Evolutionary conservation across 2,329 filamentous ascomycete genomes (phyloP).

Genomic region (Diaporthe ampelina): DNA sequence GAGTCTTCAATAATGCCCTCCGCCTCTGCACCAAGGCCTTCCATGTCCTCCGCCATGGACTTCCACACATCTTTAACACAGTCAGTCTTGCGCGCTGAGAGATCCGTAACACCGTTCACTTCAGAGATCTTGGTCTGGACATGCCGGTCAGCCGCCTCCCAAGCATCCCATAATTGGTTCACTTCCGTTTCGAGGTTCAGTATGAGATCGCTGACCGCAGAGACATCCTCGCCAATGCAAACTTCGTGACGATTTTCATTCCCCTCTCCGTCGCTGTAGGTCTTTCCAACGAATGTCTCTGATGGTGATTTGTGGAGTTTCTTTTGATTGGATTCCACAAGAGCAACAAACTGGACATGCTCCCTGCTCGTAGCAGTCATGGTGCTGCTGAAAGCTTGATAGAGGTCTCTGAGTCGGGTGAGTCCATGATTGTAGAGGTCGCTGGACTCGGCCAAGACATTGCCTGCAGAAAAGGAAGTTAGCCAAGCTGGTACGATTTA

Average conservation of each 20-base stretch:
- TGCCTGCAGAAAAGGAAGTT: constrained; percentile 14
- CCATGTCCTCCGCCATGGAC: constrained; percentile 34
- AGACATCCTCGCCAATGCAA: constrained; percentile 34
- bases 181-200: constrained; percentile 41
- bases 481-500: background rate
- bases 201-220: constrained; percentile 40
- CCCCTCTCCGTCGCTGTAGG: background rate
- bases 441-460: constrained; percentile 24
- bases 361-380: background rate
- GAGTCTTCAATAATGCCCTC: constrained; percentile 25
- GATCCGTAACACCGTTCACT: constrained; percentile 4
- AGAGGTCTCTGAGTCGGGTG: constrained; percentile 7
- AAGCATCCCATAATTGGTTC: constrained; percentile 46
- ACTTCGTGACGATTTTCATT: background rate
- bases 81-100: background rate
- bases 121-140: constrained; percentile 49
- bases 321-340: constrained; percentile 30
- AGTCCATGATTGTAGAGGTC: constrained; percentile 29
- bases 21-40: constrained; percentile 24
- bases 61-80: background rate
- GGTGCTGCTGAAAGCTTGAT: constrained; percentile 4
- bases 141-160: constrained; percentile 58
- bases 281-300: constrained; percentile 19
- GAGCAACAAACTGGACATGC: constrained; percentile 27
- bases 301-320: constrained; percentile 29